A percentile compares a stretch with the other conserved stretches of the same genome.
These are phyloP conservation scores for Omphalea diandra DNA, from an alignment of 441 rosid genomes.

Conservation along the genomic window DNA sequence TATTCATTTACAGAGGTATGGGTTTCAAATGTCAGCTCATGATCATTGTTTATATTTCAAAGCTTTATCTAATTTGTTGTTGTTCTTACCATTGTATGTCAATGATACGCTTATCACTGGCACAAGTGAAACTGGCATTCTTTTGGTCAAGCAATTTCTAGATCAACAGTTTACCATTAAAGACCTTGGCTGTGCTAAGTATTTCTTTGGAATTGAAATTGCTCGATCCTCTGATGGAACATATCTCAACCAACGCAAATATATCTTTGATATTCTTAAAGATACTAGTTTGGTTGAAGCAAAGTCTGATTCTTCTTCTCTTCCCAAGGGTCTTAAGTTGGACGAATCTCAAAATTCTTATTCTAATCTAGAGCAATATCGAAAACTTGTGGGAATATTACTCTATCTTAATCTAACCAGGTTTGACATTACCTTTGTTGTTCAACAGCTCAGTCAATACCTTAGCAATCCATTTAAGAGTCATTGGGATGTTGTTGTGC, in stretches of 20 bases:
- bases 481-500: rapidly evolving
- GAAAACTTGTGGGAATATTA: too few relatives aligned
- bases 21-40: not conserved
- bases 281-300: not conserved
- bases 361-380: too few relatives aligned
- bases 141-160: not conserved
- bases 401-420: not conserved
- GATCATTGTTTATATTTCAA: not conserved
- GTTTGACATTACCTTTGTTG: not conserved
- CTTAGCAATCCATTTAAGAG: not conserved
- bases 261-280: not conserved
- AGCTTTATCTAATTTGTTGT: not conserved
- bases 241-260: not conserved
- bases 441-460: not conserved
- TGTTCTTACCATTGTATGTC: not conserved
- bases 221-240: not conserved
- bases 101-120: not conserved
- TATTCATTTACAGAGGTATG: not conserved
- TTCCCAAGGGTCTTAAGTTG: not conserved
- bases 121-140: not conserved
- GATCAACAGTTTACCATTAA: not conserved
- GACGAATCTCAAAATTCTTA: not conserved
- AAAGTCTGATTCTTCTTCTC: not conserved
- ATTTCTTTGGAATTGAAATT: not conserved
- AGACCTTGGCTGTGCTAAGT: not conserved